phyloP scores from a whole-genome alignment of 805 yeast species.

The Lipomyces chichibuensis region DNA sequence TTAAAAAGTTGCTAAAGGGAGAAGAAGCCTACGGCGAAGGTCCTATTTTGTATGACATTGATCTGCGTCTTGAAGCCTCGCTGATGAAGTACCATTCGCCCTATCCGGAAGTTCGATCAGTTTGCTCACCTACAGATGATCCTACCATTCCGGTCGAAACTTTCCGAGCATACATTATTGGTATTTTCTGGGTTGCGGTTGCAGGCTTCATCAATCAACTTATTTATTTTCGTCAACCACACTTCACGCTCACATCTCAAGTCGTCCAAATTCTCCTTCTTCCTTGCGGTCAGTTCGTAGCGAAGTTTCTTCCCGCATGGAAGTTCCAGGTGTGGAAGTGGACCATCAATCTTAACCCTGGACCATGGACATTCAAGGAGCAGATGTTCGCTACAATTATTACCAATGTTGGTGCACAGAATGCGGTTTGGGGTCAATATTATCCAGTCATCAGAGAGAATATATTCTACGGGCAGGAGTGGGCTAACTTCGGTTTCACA shows the following conservation, averaged over 20 bases:
- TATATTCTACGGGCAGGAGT: conserved; percentile 44
- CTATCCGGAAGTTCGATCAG: conserved; percentile 58
- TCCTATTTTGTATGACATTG: conserved; percentile 37
- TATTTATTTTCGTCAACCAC: conserved; percentile 60
- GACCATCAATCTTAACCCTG: conserved; percentile 56
- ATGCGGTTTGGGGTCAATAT: conserved; percentile 33
- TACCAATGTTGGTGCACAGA: conserved; percentile 32
- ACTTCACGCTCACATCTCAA: conserved; percentile 53
- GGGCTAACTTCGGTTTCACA: conserved; percentile 55
- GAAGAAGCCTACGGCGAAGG: conserved; percentile 37
- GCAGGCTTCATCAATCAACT: conserved; percentile 63
- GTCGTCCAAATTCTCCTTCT: conserved; percentile 63
- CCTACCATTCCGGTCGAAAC: conserved; percentile 54
- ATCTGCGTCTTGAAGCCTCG: conserved; percentile 51
- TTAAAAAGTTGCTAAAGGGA: conserved; percentile 41
- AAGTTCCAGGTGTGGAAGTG: conserved; percentile 49
- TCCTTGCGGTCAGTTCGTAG: conserved; percentile 58
- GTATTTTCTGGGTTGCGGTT: conserved; percentile 55
- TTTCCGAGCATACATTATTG: conserved; percentile 57
- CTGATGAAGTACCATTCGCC: conserved; percentile 53
- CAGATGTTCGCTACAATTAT: conserved; percentile 62
- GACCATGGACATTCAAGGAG: conserved; percentile 67
- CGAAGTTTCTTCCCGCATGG: conserved; percentile 51
- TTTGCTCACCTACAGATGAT: conserved; percentile 47
- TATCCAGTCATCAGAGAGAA: conserved; percentile 30